Evolutionary conservation across 2,329 filamentous ascomycete genomes (phyloP).

Genomic region (Arthrobotrys pseudoclavata): DNA sequence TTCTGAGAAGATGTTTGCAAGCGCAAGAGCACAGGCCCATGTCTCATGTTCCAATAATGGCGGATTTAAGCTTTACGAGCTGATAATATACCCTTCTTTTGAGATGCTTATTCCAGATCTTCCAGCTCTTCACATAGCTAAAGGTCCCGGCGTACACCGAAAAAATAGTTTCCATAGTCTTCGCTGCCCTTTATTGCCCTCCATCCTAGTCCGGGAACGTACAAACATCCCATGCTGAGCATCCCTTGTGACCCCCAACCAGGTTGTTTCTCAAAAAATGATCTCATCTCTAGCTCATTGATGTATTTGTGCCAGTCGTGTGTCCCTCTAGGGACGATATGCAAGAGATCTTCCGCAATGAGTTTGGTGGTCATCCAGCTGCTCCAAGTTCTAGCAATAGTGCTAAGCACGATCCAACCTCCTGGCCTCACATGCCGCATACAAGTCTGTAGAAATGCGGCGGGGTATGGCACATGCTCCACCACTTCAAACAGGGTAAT

Average conservation of each 20-base stretch:
- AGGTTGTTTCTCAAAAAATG: slow-evolving; percentile 67
- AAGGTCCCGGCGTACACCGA: slow-evolving; percentile 77
- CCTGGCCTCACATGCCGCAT: slow-evolving; percentile 85
- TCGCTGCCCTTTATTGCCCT: slow-evolving; percentile 84
- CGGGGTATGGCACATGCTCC: slow-evolving; percentile 86
- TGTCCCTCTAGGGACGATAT: slow-evolving; percentile 90
- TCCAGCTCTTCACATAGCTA: slow-evolving; percentile 39
- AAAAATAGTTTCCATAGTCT: slow-evolving; percentile 94
- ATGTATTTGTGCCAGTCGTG: slow-evolving; percentile 98
- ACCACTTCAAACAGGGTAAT: slow-evolving; percentile 94
- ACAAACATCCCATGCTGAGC: slow-evolving; percentile 81
- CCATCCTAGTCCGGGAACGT: slow-evolving; percentile 92
- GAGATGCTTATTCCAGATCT: background rate
- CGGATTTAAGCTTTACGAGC: slow-evolving; percentile 6
- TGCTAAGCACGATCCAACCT: slow-evolving; percentile 92
- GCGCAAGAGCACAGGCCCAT: slow-evolving; percentile 40
- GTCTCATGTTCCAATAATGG: slow-evolving; percentile 45
- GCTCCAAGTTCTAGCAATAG: slow-evolving; percentile 88
- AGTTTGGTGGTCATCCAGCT: slow-evolving; percentile 95
- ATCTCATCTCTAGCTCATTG: slow-evolving; percentile 81
- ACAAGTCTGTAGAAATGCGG: slow-evolving; percentile 79
- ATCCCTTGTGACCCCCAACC: slow-evolving; percentile 65
- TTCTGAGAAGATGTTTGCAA: slow-evolving; percentile 1
- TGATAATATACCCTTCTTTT: slow-evolving; percentile 21
- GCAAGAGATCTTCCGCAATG: slow-evolving; percentile 86